These are phyloP conservation scores for Blastocystis hominis DNA, from an alignment of 352 stramenopile genomes.

Conservation along the genomic window DNA sequence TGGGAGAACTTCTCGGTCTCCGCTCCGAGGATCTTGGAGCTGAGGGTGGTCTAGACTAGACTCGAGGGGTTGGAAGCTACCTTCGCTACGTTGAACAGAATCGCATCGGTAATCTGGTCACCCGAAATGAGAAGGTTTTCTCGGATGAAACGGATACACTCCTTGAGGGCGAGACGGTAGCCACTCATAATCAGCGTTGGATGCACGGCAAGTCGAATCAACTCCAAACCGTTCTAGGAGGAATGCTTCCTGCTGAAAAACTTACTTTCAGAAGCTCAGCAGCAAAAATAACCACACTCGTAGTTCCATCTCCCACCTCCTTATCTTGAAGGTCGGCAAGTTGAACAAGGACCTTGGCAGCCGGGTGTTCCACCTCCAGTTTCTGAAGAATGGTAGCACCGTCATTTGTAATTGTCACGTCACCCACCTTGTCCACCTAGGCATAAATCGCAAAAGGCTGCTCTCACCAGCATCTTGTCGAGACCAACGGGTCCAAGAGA, in stretches of 20 bases:
- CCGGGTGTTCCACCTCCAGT: constrained; percentile 95
- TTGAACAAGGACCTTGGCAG: constrained; percentile 79
- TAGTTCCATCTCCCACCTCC: constrained; percentile 97
- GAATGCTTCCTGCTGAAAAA: not conserved
- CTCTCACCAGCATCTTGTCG: constrained; percentile 93
- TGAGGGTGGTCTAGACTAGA: constrained; percentile 92
- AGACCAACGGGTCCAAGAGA: constrained; percentile 93
- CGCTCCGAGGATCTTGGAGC: constrained; percentile 94
- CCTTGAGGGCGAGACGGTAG: constrained; percentile 94
- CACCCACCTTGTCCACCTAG: constrained; percentile 82
- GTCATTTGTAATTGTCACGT: constrained; percentile 99
- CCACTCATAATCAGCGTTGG: constrained; percentile 95
- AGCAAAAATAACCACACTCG: constrained; percentile 94
- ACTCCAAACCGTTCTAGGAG: constrained; percentile 60
- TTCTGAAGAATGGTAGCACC: constrained; percentile 98
- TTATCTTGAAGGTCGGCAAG: constrained; percentile 93
- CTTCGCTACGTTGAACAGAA: constrained; percentile 82
- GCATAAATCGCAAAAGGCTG: not conserved
- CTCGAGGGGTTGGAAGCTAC: not conserved
- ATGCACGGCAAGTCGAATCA: constrained; percentile 78
- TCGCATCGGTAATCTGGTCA: constrained; percentile 80
- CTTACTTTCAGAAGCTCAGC: constrained; percentile 83
- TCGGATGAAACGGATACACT: constrained; percentile 94
- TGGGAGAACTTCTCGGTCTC: constrained; percentile 92
- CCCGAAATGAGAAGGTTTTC: constrained; percentile 89